phyloP scores from a whole-genome alignment of 2,329 filamentous ascomycete genomes.

The Tolypocladium pustulatum region DNA sequence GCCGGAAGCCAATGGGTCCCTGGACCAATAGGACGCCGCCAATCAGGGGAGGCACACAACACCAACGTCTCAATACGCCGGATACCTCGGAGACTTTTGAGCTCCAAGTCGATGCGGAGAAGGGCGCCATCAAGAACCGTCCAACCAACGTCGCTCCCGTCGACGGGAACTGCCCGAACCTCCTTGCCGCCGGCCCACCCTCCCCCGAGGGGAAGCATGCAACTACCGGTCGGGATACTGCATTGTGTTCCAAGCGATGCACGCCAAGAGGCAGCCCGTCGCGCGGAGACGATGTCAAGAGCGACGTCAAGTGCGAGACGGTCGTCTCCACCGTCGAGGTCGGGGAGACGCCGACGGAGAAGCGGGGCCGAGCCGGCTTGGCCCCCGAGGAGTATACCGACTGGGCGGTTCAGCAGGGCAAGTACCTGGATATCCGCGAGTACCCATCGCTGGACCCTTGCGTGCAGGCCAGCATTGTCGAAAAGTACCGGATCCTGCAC shows the following conservation, averaged over 20 bases:
- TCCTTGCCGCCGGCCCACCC: background rate
- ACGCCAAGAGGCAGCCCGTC: constrained; percentile 1
- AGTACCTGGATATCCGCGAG: constrained; percentile 63
- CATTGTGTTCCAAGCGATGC: background rate
- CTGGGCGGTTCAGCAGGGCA: constrained; percentile 64
- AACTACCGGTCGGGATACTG: background rate
- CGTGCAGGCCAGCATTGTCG: constrained; percentile 65
- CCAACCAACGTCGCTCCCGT: background rate
- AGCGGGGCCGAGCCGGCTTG: background rate
- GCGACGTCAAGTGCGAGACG: background rate
- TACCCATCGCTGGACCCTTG: constrained; percentile 68
- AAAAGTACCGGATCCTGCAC: constrained; percentile 70
- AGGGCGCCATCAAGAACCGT: background rate
- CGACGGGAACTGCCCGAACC: background rate
- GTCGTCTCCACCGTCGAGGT: background rate
- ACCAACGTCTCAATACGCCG: constrained; percentile 7
- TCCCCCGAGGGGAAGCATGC: background rate
- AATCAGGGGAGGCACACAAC: constrained; percentile 39
- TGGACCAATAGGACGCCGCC: constrained; percentile 51
- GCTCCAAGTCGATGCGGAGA: constrained; percentile 3
- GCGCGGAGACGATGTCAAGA: background rate
- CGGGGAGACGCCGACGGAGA: background rate
- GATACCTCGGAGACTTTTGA: constrained; percentile 8
- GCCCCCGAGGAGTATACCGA: constrained; percentile 72
- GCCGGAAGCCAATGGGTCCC: constrained; percentile 38